Base-by-base conservation (phyloP, 768 basidiomycete genomes). In the Agrocybe pediades region DNA sequence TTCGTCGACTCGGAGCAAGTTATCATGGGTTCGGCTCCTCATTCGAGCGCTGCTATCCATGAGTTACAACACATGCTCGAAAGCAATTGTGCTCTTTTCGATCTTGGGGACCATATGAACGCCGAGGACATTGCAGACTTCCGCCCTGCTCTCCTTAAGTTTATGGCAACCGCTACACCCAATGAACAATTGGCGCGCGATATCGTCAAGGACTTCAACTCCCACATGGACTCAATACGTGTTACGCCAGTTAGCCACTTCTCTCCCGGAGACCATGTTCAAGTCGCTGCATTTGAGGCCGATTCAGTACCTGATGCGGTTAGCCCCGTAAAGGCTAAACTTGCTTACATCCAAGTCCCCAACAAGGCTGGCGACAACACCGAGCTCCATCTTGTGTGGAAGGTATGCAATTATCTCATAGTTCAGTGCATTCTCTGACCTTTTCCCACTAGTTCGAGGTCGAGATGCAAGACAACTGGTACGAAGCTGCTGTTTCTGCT, bases 401-500 rank as follows among this genome's bases (percentile, higher is more conserved):
- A 86, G 79, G 84, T 85, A 29, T 16, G 74, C 64, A 7, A 0
- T 29, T 39, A 23, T 20, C 27, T 3, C 41, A 17, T 20, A 9
- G 26, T 3, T 39, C 11, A n/a, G 23, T 20, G 20, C 54, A 23
- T 19, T 9, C 20, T 9, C 24, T 55, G 11, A 70, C 29, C 55
- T 36, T 17, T 11, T 21, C n/a, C 41, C 30, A 41, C 16, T 52
- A 88, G 85, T 89, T 95, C 63, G 92, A 95, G 66, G 88, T 96
- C 41, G 90, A 94, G 78, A 92, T 96, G 89, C 66, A 86, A 65
- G 87, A 97, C 72, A 98, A 95, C 71, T 96, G 92, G 92, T 98
- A 98, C 62, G 94, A 98, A 69, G 83, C 93, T 3, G 81, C 91
- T 19, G 87, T 99, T 39, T 86, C 90, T 9, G 85, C 83, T 1